Base-by-base conservation (phyloP, 306 rosid genomes). In the Myrica gale region DNA sequence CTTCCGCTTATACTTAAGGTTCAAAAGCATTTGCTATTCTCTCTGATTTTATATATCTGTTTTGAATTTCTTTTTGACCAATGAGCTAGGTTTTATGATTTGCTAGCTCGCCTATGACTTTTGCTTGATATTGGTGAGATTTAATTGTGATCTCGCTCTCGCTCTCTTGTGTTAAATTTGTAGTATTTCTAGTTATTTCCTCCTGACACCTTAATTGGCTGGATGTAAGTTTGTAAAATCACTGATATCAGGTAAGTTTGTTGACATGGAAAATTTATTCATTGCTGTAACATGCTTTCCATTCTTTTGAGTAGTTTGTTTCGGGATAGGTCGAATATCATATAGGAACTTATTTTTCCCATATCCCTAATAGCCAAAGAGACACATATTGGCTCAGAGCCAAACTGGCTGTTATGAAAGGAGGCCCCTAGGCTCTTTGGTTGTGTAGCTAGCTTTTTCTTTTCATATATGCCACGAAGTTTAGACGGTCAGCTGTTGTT, bases 1-100 rank as follows among this genome's bases (percentile, higher is more conserved):
- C 97, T 94, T 75, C 97, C 96, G 58, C 73, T 89, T 74, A 85
- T 94, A 79, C 95, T 87, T 44, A 94, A 94, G 97, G 98, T 93
- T 74, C 78, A 58, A 66, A 48, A 54, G 41, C 74, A 79, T 89
- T 50, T 56, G 23, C 82, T 41, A 17, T 48, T 76, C 52, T 73
- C 41, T 60, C 15, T 60, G 42, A 7, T 41, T 70, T 26, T 45
- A 39, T 45, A 6, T 32, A 50, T 42, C 21, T 26, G 26, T 69
- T 15, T n/a, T 17, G 41, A n/a, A 9, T 60, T 74, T 48, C 11
- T 45, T 60, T 78, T 4, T 5, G 44, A n/a, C 12, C 48, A 76
- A n/a, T 43, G 39, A 60, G 10, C 32, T 26, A 20, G 32, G 9
- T 5, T 57, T 32, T 20, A 19, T 0, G 37, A 19, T 57, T 57